Conservation (phyloP, 495 filamentous ascomycete genomes). For the Lophiotrema nucula region DNA sequence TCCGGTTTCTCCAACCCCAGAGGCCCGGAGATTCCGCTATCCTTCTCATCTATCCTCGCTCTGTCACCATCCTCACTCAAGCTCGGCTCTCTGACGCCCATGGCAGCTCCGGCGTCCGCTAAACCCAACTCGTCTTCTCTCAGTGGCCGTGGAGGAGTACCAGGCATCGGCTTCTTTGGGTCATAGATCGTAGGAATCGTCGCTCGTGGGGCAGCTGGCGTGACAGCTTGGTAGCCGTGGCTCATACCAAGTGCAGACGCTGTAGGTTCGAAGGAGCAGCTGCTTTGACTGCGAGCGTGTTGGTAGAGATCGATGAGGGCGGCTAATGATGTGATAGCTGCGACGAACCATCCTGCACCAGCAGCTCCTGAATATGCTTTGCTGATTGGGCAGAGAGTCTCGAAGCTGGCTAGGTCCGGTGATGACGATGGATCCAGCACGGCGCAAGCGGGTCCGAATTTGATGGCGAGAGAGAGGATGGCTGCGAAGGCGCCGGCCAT, state of each 20-base stretch:
- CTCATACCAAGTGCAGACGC: constrained; percentile 25
- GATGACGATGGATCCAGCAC: constrained; percentile 5
- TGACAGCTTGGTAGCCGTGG: constrained; percentile 19
- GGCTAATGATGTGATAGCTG: constrained; percentile 4
- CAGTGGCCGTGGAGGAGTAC: neutral
- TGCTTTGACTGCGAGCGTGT: neutral
- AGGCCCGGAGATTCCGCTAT: constrained; percentile 15
- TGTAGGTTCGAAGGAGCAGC: constrained; percentile 22
- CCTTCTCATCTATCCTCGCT: neutral
- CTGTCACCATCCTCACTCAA: no score
- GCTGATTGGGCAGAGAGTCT: constrained; percentile 15
- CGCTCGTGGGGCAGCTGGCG: neutral
- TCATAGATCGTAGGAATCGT: constrained; percentile 22
- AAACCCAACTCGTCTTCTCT: constrained; percentile 15
- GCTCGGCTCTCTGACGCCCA: constrained; percentile 5
- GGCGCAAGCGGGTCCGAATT: neutral
- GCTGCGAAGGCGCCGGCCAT: constrained; percentile 19
- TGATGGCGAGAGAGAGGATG: constrained; percentile 9
- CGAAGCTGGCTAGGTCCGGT: constrained; percentile 5
- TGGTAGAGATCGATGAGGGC: constrained; percentile 1
- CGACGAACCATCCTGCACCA: constrained; percentile 6
- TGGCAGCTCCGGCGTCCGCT: constrained; percentile 1
- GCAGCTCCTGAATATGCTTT: constrained; percentile 10
- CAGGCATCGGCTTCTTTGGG: constrained; percentile 13
- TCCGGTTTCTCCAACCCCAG: constrained; percentile 22